Base-by-base conservation (phyloP, 495 filamentous ascomycete species). In the Mytilinidion resinicola region DNA sequence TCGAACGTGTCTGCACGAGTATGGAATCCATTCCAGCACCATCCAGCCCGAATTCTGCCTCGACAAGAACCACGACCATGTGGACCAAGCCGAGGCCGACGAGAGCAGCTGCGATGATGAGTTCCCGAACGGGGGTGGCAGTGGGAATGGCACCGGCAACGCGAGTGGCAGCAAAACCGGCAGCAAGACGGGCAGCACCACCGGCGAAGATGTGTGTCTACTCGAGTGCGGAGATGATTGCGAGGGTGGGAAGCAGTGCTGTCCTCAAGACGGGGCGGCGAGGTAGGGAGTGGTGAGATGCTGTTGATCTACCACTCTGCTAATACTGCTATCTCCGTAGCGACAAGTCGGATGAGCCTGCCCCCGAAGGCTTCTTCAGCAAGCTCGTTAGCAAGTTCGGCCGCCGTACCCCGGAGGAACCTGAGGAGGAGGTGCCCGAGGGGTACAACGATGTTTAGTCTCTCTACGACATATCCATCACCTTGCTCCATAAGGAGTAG, bases 1-100 rank as follows among this genome's bases (percentile, higher is more conserved):
- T 17, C 78, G 91, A 12, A 82, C 81, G 38, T 98, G 93, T 69
- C 80, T 98, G 15, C 93, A 97, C 67, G 93, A 84, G 14, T 95
- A 95, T 63, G 93, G 93, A 12, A 96, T 98, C 60, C 93, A 97
- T 73, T 93, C 88, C n/a, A 90, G 89, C 4, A 98, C 93, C 8
- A 96, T 98, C 61, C 93, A 98, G 73, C 95, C 95, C 2, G 93
- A 98, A 69, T 98, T 93, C 70, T 87, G 85, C 61, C 76, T 82
- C 1, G 78, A 81, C 44, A 72, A 72, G 34, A 77, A 78, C n/a
- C 76, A 78, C 48, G 86, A 84, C 64, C 72, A 74, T 55, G 25
- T 30, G 25, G 25, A 30, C 25, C 49, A 56, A 12, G 52, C 41
- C 9, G 53, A 10, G 1, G 33, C 59, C n/a, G 62, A 64, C 21